Percentiles rank a stretch among this genome's conserved stretches.
Conservation (phyloP, 306 rosid genomes). For the Alnus glutinosa region DNA sequence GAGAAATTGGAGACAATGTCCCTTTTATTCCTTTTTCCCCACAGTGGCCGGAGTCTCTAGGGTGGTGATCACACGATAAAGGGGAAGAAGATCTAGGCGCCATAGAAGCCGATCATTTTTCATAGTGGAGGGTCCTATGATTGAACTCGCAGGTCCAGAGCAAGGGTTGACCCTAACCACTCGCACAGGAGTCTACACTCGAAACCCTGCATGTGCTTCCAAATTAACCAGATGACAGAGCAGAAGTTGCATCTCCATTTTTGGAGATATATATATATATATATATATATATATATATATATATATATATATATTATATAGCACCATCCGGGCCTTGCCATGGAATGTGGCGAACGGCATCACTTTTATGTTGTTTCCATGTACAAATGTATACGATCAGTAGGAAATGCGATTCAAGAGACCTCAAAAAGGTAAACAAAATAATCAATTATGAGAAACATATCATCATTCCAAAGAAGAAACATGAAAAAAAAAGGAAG, state of each 20-base stretch:
- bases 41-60: background rate
- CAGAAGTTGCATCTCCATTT: background rate
- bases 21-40: background rate
- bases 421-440: background rate
- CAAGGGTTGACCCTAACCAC: slow-evolving; percentile 15
- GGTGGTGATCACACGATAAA: background rate
- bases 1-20: background rate
- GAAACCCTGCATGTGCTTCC: background rate
- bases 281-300: no score
- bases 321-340: background rate
- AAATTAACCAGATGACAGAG: no score
- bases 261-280: background rate
- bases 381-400: background rate
- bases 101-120: background rate
- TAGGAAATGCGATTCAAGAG: background rate
- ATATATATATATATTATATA: no score
- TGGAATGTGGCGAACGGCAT: background rate
- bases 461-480: background rate
- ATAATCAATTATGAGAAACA: background rate
- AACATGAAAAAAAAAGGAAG: background rate
- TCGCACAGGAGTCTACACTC: background rate
- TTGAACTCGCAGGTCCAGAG: background rate
- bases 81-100: background rate
- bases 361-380: background rate
- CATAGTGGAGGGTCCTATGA: slow-evolving; percentile 16